Conservation (phyloP, 2,329 filamentous ascomycete species). For the Fusarium buharicum region DNA sequence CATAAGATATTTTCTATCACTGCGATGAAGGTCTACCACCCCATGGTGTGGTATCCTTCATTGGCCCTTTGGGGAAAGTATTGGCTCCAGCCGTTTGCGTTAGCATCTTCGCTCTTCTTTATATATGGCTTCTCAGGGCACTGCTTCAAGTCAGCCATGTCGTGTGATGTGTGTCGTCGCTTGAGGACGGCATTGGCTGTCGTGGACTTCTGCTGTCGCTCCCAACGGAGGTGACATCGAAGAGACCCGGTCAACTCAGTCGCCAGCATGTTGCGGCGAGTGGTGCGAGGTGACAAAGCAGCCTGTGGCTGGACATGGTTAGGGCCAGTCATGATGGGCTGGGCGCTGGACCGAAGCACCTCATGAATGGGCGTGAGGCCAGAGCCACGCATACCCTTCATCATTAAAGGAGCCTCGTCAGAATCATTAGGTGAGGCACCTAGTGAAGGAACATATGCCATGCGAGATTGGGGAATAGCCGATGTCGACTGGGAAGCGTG, state of each 20-base stretch:
- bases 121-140: conserved; percentile 75
- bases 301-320: conserved; percentile 73
- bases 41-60: conserved; percentile 58
- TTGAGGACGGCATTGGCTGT: conserved; percentile 90
- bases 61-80: conserved; percentile 84
- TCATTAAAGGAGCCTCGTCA: conserved; percentile 70
- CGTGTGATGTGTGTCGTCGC: conserved; percentile 88
- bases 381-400: conserved; percentile 67
- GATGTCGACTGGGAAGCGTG: conserved; percentile 74
- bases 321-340: conserved; percentile 81
- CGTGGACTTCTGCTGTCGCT: conserved; percentile 92
- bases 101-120: conserved; percentile 69
- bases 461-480: conserved; percentile 72
- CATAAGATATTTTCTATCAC: too few species aligned
- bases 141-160: conserved; percentile 87
- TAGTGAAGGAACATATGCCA: conserved; percentile 58
- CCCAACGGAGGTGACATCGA: conserved; percentile 90
- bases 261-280: conserved; percentile 92
- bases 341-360: conserved; percentile 72
- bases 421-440: conserved; percentile 67
- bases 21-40: conserved; percentile 46
- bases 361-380: conserved; percentile 67
- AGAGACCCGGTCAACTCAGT: conserved; percentile 95
- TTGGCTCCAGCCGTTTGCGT: conserved; percentile 82
- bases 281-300: conserved; percentile 89